Conservation (phyloP, 345 rosid species). For the Linum lewisii region DNA sequence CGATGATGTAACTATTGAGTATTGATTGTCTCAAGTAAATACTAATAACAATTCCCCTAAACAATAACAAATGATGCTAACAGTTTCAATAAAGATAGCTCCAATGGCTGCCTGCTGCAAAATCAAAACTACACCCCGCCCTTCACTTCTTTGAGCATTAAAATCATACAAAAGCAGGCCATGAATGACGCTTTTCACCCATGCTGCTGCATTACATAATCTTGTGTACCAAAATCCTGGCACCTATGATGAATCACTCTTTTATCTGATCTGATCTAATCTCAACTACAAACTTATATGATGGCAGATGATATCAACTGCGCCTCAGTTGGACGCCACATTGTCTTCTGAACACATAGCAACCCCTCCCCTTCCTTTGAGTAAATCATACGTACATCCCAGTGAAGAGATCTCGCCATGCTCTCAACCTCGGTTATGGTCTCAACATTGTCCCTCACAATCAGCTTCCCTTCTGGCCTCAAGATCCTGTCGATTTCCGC, state of each 20-base stretch:
- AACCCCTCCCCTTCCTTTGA: conserved; percentile 74
- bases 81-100: neutral
- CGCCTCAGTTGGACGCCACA: conserved; percentile 64
- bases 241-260: neutral
- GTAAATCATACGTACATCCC: conserved; percentile 77
- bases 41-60: too few relatives aligned
- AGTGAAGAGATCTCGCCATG: conserved; percentile 51
- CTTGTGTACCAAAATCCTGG: too few relatives aligned
- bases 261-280: neutral
- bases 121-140: neutral
- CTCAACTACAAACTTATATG: neutral
- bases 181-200: neutral
- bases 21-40: neutral
- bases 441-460: conserved; percentile 61
- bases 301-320: neutral
- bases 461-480: conserved; percentile 80
- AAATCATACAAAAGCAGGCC: neutral
- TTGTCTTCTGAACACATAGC: conserved; percentile 70
- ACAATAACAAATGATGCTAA: neutral
- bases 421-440: conserved; percentile 52
- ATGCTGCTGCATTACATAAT: too few relatives aligned
- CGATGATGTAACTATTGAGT: neutral
- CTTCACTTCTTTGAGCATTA: neutral
- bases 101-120: neutral
- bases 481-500: conserved; percentile 86